These are phyloP conservation scores for Phaeosphaeria sp. DNA, from an alignment of 2,329 filamentous ascomycete genomes.

Conservation along the genomic window DNA sequence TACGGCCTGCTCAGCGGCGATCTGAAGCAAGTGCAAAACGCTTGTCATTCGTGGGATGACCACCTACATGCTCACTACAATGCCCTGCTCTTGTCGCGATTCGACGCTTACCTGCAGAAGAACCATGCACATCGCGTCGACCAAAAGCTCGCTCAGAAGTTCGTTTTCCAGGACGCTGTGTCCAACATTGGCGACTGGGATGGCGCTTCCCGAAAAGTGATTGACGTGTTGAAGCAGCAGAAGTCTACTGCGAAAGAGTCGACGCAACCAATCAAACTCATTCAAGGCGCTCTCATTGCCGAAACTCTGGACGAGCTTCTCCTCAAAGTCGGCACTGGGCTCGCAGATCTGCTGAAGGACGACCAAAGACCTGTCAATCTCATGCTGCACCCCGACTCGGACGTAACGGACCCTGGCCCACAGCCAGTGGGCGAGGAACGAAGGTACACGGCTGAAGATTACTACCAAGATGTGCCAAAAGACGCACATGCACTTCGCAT, in stretches of 20 bases:
- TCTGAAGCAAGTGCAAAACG: constrained; percentile 74
- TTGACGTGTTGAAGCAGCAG: constrained; percentile 66
- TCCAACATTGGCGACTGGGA: constrained; percentile 66
- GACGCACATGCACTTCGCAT: constrained; percentile 55
- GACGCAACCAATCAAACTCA: constrained; percentile 71
- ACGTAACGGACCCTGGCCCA: constrained; percentile 21
- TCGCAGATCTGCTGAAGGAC: constrained; percentile 48
- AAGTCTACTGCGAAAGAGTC: constrained; percentile 65
- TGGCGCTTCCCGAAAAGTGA: constrained; percentile 62
- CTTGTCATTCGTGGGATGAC: constrained; percentile 85
- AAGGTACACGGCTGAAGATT: constrained; percentile 28
- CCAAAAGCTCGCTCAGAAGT: constrained; percentile 63
- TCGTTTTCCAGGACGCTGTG: constrained; percentile 70
- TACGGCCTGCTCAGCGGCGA: constrained; percentile 92
- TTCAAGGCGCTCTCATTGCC: constrained; percentile 78
- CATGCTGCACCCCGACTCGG: constrained; percentile 39
- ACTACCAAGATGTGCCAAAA: constrained; percentile 43
- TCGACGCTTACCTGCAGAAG: constrained; percentile 72
- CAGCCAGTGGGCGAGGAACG: constrained; percentile 26
- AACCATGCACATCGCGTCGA: constrained; percentile 60
- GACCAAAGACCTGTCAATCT: constrained; percentile 36
- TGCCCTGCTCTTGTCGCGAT: constrained; percentile 79
- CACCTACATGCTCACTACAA: constrained; percentile 88
- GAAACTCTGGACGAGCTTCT: constrained; percentile 59
- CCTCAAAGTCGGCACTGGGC: constrained; percentile 52